Conservation (phyloP, 306 rosid genomes). For the Prunus davidiana region DNA sequence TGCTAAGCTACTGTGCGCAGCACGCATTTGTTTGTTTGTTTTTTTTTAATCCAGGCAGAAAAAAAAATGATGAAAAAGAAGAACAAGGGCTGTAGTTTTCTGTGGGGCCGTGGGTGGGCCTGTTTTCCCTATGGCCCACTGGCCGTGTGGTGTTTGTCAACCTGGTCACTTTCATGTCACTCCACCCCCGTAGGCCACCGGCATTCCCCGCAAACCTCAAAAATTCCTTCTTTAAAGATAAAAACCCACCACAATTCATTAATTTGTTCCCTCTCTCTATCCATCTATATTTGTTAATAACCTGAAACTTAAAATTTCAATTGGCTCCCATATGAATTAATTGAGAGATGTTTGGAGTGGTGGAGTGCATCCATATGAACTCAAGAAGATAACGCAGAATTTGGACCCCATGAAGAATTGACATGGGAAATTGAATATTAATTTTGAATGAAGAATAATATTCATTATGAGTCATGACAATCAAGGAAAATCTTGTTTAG, state of each 20-base stretch:
- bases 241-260: neutral
- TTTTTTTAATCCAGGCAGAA: no score
- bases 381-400: neutral
- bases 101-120: no score
- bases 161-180: no score
- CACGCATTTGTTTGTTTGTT: no score
- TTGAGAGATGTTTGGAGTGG: neutral
- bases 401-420: conserved; percentile 9
- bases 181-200: no score
- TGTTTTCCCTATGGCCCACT: no score
- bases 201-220: conserved; percentile 19
- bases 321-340: neutral
- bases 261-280: neutral
- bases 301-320: neutral
- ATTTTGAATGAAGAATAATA: conserved; percentile 6
- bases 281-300: neutral
- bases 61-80: no score
- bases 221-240: conserved; percentile 15
- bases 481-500: neutral
- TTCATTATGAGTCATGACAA: neutral
- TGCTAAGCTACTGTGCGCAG: no score
- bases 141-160: no score
- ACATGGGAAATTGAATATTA: neutral
- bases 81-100: no score
- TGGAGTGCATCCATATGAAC: neutral